Percentiles rank a stretch among this genome's conserved stretches.
phyloP scores from a whole-genome alignment of 1,284 basidiomycete species.

The Ceratobasidium sp. region DNA sequence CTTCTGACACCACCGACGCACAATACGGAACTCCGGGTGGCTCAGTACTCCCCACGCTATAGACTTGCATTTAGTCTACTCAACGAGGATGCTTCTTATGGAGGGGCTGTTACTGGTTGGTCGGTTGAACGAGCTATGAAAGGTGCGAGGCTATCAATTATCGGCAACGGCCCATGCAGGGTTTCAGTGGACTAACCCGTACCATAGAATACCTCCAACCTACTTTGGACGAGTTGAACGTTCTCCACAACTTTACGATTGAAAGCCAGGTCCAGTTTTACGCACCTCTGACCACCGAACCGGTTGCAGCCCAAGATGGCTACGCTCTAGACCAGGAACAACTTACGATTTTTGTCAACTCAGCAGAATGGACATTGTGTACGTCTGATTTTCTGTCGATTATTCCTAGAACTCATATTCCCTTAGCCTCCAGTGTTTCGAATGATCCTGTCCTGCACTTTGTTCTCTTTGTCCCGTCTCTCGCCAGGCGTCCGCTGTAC shows the following conservation, averaged over 20 bases:
- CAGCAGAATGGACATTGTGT: conserved; percentile 94
- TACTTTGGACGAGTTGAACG: conserved; percentile 63
- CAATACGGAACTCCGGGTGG: conserved; percentile 61
- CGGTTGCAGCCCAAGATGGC: conserved; percentile 52
- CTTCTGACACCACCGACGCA: conserved; percentile 53
- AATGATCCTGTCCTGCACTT: conserved; percentile 94
- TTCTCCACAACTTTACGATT: conserved; percentile 86
- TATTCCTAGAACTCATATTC: conserved; percentile 30
- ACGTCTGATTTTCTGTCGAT: conserved; percentile 46
- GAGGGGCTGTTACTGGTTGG: conserved; percentile 69
- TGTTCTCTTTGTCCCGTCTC: conserved; percentile 84
- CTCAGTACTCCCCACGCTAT: conserved; percentile 77
- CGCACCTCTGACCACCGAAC: conserved; percentile 84
- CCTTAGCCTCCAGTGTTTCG: conserved; percentile 74
- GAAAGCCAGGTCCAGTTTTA: conserved; percentile 94
- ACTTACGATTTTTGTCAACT: conserved; percentile 90
- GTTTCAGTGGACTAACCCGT: conserved; percentile 36
- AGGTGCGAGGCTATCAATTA: conserved; percentile 57
- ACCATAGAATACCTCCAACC: conserved; percentile 70
- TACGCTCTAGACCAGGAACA: conserved; percentile 77
- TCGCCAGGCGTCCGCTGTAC: conserved; percentile 67
- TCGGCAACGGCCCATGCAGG: conserved; percentile 36
- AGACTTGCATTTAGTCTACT: conserved; percentile 81
- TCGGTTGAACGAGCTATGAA: conserved; percentile 67
- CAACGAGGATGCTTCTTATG: conserved; percentile 82